These are phyloP conservation scores for Hypholoma sublateritium DNA, from an alignment of 768 basidiomycete species.

Conservation along the genomic window DNA sequence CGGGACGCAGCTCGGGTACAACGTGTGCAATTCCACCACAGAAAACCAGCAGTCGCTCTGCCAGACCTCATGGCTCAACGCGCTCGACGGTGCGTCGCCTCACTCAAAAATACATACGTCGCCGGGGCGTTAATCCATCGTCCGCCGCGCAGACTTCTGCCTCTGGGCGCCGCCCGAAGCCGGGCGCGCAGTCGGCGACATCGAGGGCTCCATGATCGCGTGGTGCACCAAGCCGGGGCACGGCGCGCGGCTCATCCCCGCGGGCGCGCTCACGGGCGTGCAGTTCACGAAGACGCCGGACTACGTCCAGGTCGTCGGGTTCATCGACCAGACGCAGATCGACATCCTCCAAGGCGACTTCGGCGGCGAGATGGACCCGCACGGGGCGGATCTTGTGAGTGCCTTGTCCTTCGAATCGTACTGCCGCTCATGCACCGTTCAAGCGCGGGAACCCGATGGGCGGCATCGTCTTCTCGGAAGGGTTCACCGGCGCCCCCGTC, in stretches of 20 bases:
- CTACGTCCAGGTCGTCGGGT: constrained; percentile 66
- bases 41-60: constrained; percentile 56
- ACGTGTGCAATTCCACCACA: constrained; percentile 67
- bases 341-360: constrained; percentile 53
- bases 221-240: constrained; percentile 74
- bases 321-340: constrained; percentile 61
- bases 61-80: constrained; percentile 62
- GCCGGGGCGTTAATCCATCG: no score
- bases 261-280: constrained; percentile 60
- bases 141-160: constrained; percentile 58
- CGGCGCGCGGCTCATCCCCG: constrained; percentile 72
- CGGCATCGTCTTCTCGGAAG: constrained; percentile 64
- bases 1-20: constrained; percentile 60
- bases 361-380: constrained; percentile 80
- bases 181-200: constrained; percentile 59
- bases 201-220: constrained; percentile 72
- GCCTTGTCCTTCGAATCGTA: constrained; percentile 35
- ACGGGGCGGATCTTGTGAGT: constrained; percentile 59
- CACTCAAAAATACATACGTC: background rate
- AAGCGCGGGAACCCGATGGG: constrained; percentile 84
- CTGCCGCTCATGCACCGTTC: no score
- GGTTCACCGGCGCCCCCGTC: constrained; percentile 42
- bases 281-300: constrained; percentile 63
- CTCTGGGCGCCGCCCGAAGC: constrained; percentile 59
- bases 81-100: constrained; percentile 38